Evolutionary conservation across 306 rosid genomes (phyloP), one percentile per base, ranked within the genome.

Genomic region (Begonia loranthoides): DNA sequence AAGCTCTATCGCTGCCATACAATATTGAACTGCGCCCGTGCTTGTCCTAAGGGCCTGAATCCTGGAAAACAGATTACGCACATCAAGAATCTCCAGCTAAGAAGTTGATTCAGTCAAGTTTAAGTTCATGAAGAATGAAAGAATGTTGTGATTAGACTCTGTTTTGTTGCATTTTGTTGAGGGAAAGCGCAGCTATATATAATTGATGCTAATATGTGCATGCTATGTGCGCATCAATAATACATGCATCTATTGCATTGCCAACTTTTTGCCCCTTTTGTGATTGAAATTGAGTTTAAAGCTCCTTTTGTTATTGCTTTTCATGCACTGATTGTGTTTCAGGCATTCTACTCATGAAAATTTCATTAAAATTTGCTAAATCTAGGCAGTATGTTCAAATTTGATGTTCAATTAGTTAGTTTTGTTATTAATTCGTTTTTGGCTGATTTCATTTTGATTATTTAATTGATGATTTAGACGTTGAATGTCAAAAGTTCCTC

Each of bases 1-100:
- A 92, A 92, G 86, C 96, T 92, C 54, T 92, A 92, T 54, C 94
- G 99, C n/a, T 92, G 99, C 64, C 99, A 92, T 79, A 92, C 99
- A 61, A 92, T 92, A 63, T 69, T 86, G 82, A 92, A 92, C 73
- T 92, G 99, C 58, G 84, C 99, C 43, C 87, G 84, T 40, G 96
- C 96, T 66, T 86, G 99, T 50, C 99, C 99, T 6, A 92, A 92
- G 81, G 99, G 99, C 46, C 69, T 92, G 82, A 92, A 79, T 66
- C 99, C 99, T 0, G 99, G 96, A 71, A 83, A 82, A 83, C 84
- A 92, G 76, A 92, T 92, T 64, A 54, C 55, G 46, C 50, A 86
- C 60, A 92, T 86, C 82, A 92, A 92, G 72, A 63, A 66, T 7
- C 94, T 83, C 41, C 79, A 86, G 77, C 56, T 74, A 13, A 3